Evolutionary conservation across 1,284 basidiomycete genomes (phyloP).

Genomic region (Boletus smithii): DNA sequence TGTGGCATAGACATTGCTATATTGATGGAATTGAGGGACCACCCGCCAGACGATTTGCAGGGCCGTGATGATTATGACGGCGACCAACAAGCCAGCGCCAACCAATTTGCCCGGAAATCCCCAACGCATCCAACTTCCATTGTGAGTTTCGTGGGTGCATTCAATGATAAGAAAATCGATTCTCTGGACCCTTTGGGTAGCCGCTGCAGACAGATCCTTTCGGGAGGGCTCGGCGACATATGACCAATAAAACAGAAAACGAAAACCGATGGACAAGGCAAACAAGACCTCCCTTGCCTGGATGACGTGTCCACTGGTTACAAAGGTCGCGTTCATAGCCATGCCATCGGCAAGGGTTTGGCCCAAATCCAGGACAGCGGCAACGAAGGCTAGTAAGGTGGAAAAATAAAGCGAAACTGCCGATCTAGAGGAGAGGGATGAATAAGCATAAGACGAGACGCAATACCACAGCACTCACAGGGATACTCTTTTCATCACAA

Average conservation of each 20-base stretch:
- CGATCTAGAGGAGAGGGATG: constrained; percentile 39
- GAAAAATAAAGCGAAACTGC: constrained; percentile 54
- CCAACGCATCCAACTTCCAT: constrained; percentile 63
- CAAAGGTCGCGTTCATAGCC: constrained; percentile 22
- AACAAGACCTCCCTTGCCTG: constrained; percentile 58
- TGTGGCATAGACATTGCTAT: constrained; percentile 53
- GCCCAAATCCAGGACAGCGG: constrained; percentile 63
- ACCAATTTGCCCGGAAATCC: constrained; percentile 51
- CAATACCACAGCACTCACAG: constrained; percentile 42
- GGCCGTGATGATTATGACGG: constrained; percentile 45
- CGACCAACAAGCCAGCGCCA: constrained; percentile 47
- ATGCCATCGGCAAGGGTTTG: constrained; percentile 48
- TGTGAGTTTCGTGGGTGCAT: constrained; percentile 38
- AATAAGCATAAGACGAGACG: constrained; percentile 1
- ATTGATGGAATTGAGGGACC: constrained; percentile 39
- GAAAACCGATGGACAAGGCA: constrained; percentile 53
- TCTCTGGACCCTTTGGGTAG: constrained; percentile 14
- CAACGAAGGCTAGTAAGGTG: constrained; percentile 55
- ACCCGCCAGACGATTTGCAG: constrained; percentile 67
- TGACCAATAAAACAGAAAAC: constrained; percentile 67
- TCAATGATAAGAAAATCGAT: constrained; percentile 21
- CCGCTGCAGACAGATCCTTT: constrained; percentile 35
- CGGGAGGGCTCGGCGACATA: constrained; percentile 56
- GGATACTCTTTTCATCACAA: constrained; percentile 54
- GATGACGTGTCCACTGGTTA: constrained; percentile 38